A percentile compares a stretch with the other conserved stretches of the same genome.
These are phyloP conservation scores for Chrysopogon serrulatus DNA, from an alignment of 176 grass and related monocot genomes.

Conservation along the genomic window DNA sequence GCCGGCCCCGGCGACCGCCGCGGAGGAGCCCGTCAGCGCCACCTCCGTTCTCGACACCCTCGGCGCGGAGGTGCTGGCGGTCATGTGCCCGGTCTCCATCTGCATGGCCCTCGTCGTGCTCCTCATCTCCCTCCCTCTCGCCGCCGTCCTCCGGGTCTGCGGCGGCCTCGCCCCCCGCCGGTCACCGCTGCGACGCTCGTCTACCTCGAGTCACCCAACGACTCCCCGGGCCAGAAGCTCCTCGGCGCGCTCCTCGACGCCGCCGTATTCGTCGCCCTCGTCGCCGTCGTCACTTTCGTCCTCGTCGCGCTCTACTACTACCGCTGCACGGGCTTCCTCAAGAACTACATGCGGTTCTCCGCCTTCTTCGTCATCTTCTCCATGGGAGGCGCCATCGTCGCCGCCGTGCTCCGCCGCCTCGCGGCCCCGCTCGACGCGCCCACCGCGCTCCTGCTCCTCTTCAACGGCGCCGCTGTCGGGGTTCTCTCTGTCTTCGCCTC, in stretches of 20 bases:
- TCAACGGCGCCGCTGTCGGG: constrained; percentile 73
- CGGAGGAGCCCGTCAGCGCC: neutral
- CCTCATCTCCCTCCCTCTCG: constrained; percentile 67
- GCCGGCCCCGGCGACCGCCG: neutral
- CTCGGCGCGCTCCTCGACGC: constrained; percentile 83
- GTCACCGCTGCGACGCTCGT: constrained; percentile 79
- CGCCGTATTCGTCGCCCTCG: constrained; percentile 74
- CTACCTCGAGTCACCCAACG: constrained; percentile 69
- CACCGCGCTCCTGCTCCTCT: constrained; percentile 61
- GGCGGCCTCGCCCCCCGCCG: constrained; percentile 21
- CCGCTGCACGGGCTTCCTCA: constrained; percentile 89
- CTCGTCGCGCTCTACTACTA: constrained; percentile 98
- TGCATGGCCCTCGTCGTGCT: constrained; percentile 95
- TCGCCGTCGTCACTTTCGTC: constrained; percentile 66
- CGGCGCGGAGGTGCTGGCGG: constrained; percentile 79
- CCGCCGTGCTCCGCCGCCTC: constrained; percentile 56
- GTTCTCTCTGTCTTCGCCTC: constrained; percentile 78
- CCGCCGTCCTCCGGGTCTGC: constrained; percentile 30
- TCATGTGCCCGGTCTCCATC: constrained; percentile 93
- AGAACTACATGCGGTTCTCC: constrained; percentile 95
- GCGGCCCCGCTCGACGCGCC: constrained; percentile 63
- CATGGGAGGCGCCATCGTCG: constrained; percentile 80
- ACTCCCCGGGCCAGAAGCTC: constrained; percentile 62
- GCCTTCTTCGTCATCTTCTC: constrained; percentile 95
- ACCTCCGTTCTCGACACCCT: constrained; percentile 67